Base-by-base conservation (phyloP, 164 flowering plant species). In the Liquidambar formosana region DNA sequence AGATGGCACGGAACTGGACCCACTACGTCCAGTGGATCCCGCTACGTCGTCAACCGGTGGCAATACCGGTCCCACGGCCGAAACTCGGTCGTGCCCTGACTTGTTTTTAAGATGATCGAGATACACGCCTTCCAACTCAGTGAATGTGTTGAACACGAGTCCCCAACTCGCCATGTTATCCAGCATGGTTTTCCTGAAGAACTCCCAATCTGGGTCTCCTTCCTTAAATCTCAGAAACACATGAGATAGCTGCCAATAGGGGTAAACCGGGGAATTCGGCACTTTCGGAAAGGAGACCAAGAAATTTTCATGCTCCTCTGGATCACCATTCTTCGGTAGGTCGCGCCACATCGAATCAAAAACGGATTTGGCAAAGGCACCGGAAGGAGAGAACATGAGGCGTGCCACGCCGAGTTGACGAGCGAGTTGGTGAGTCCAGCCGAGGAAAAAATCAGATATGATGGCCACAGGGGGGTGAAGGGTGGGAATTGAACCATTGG, bases 31-130 rank as follows among this genome's bases (percentile, higher is more conserved):
- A 8, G 52, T 23, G 5, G 28, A 8, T 27, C 5, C 56, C 3
- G 3, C 33, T 8, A 5, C 1, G 45, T 18, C 73, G 3, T 48
- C 69, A 1, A 22, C 52, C 3, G 56, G 1, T 13, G 72, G 44
- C 15, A 68, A 44, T 11, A 81, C 21, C 10, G 88, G 89, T 23
- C 86, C 86, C n/a, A 81, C 83, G 0, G 80, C 78, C 78, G 78
- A 83, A 10, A 79, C 74, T 0, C 82, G 76, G 1, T 33, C 41
- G 57, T 78, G 75, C 0, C 78, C 78, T 33, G 59, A 2, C 11
- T 21, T 18, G 57, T 41, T 47, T 59, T 19, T 73, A 59, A 72
- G n/a, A 41, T 69, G 74, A 8, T 75, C 76, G 33, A 82, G 46
- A 33, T 69, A 80, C n/a, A 21, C 66, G 0, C 63, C 25, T 26